Evolutionary conservation across 2,329 filamentous ascomycete genomes (phyloP).

Genomic region (Fusarium sp.): DNA sequence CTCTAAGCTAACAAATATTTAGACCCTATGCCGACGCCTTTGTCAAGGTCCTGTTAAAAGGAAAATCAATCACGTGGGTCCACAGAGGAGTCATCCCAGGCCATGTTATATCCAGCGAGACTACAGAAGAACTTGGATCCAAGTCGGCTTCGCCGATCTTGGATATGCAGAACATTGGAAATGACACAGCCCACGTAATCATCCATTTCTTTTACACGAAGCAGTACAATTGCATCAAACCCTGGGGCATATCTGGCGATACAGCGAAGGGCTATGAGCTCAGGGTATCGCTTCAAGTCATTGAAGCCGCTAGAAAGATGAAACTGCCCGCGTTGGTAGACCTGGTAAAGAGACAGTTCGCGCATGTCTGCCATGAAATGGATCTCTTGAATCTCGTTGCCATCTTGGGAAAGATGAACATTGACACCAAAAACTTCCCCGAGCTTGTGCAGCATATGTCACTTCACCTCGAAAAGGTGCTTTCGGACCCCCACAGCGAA

Average conservation of each 20-base stretch:
- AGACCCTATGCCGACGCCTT: neutral
- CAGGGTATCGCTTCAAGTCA: neutral
- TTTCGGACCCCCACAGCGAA: neutral
- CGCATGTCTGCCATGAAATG: neutral
- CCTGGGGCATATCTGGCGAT: neutral
- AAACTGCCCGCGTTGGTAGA: neutral
- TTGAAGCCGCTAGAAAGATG: neutral
- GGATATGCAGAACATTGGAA: neutral
- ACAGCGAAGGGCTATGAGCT: neutral
- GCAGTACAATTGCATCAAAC: neutral
- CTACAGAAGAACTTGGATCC: neutral
- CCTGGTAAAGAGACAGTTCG: fast-evolving
- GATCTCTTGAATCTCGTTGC: neutral
- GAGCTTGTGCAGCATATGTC: neutral
- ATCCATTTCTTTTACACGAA: constrained; percentile 3
- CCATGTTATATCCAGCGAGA: neutral
- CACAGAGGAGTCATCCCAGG: neutral
- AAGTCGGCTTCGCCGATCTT: neutral
- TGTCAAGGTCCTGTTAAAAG: neutral
- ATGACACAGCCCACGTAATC: neutral
- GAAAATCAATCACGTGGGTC: neutral
- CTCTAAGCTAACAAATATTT: neutral
- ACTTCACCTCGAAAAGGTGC: neutral
- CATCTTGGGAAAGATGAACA: neutral
- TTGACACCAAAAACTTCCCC: fast-evolving